These are phyloP conservation scores for Boechera retrofracta DNA, from an alignment of 345 rosid genomes.

Conservation along the genomic window DNA sequence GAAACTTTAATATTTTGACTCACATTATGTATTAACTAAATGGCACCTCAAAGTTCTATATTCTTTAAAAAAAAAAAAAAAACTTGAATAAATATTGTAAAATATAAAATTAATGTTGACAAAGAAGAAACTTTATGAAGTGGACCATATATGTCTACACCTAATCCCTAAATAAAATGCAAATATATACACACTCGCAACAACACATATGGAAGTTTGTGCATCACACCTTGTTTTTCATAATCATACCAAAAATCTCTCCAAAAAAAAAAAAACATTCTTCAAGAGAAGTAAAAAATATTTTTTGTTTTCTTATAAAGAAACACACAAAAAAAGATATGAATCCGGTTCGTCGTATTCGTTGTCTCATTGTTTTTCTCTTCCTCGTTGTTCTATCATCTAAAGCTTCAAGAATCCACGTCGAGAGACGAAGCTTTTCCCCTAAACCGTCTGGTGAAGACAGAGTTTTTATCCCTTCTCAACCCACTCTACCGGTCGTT, in stretches of 20 bases:
- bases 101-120: constrained; percentile 40
- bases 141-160: constrained; percentile 48
- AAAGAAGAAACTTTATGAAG: constrained; percentile 46
- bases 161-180: constrained; percentile 47
- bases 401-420: constrained; percentile 39
- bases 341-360: constrained; percentile 37
- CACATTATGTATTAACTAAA: not conserved
- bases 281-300: not conserved
- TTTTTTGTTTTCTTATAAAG: not conserved
- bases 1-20: not conserved
- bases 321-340: not conserved
- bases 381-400: constrained; percentile 29
- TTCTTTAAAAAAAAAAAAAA: not conserved
- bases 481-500: not conserved
- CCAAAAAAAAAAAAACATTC: constrained; percentile 14
- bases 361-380: constrained; percentile 30
- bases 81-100: not conserved
- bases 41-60: not conserved
- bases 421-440: constrained; percentile 23
- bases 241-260: constrained; percentile 32
- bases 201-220: constrained; percentile 43
- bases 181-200: constrained; percentile 38
- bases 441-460: not conserved
- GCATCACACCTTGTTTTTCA: constrained; percentile 41
- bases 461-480: constrained; percentile 40